A percentile compares a stretch with the other conserved stretches of the same genome.
These are phyloP conservation scores for Paramecium biaurelia DNA, from an alignment of 73 alveolate genomes.

Conservation along the genomic window DNA sequence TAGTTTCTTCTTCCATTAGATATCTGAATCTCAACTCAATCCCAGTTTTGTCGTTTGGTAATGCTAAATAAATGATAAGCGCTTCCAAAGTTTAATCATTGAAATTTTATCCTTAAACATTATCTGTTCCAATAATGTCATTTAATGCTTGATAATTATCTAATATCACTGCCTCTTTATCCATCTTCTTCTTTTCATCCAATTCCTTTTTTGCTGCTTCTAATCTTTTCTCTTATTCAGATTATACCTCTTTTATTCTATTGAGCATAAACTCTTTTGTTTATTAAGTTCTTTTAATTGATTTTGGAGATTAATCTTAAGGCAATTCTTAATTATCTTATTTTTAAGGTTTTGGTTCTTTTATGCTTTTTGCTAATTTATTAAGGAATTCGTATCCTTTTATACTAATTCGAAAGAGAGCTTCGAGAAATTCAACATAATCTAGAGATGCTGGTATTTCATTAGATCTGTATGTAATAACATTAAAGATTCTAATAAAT, in stretches of 20 bases:
- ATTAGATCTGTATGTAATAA: background rate
- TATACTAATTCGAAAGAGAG: background rate
- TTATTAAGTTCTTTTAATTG: constrained; percentile 22
- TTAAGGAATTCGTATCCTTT: constrained; percentile 25
- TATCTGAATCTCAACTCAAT: constrained; percentile 44
- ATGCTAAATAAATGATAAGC: background rate
- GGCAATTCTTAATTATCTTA: background rate
- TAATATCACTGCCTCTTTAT: background rate
- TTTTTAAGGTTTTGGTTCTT: constrained; percentile 12
- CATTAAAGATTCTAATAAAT: constrained; percentile 7
- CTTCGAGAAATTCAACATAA: constrained; percentile 8
- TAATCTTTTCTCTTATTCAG: background rate
- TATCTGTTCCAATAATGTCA: constrained; percentile 18
- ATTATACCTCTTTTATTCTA: background rate
- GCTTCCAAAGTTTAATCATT: constrained; percentile 20
- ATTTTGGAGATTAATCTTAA: background rate
- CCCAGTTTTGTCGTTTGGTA: constrained; percentile 34
- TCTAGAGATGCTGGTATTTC: background rate
- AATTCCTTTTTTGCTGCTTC: background rate
- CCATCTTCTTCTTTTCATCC: constrained; percentile 25
- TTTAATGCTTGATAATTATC: constrained; percentile 37
- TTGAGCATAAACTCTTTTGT: constrained; percentile 25
- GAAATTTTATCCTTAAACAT: background rate
- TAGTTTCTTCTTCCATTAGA: constrained; percentile 7
- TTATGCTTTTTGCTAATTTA: background rate